Conservation (phyloP, 108 stramenopile species). For the Cylindrotheca fusiformis region DNA sequence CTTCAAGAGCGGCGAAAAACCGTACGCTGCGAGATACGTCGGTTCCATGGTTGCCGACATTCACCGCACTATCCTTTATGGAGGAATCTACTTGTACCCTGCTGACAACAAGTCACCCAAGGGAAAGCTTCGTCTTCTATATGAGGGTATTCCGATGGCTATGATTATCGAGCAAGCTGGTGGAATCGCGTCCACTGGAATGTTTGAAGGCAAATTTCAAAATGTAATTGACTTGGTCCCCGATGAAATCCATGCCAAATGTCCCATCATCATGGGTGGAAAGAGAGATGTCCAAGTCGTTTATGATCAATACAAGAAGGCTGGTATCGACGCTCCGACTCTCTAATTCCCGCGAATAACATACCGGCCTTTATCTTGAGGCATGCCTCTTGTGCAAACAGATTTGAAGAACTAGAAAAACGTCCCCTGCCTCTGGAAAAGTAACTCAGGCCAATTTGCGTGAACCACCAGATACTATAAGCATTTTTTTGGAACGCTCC, state of each 20-base stretch:
- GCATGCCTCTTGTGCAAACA: no score
- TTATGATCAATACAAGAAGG: conserved; percentile 75
- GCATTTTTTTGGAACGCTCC: no score
- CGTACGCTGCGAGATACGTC: conserved; percentile 94
- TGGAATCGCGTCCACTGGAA: conserved; percentile 94
- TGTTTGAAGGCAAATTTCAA: conserved; percentile 88
- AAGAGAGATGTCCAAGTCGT: conserved; percentile 86
- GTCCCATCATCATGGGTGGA: conserved; percentile 97
- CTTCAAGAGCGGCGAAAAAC: conserved; percentile 85
- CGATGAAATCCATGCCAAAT: conserved; percentile 92
- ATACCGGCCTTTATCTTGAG: no score
- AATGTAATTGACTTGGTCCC: conserved; percentile 93
- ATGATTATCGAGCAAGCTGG: conserved; percentile 98
- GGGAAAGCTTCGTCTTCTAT: conserved; percentile 96
- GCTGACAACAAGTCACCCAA: conserved; percentile 92
- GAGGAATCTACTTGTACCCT: conserved; percentile 98
- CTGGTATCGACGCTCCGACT: conserved; percentile 60
- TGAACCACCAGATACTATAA: no score
- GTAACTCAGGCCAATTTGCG: no score
- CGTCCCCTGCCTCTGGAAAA: no score
- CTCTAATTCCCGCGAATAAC: no score
- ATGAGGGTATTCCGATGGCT: conserved; percentile 99
- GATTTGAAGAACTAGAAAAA: no score
- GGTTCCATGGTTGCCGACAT: conserved; percentile 99
- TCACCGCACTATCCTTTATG: conserved; percentile 98